Evolutionary conservation across 2,329 filamentous ascomycete species (phyloP).

Genomic region (Arthrobotrys sinensis): DNA sequence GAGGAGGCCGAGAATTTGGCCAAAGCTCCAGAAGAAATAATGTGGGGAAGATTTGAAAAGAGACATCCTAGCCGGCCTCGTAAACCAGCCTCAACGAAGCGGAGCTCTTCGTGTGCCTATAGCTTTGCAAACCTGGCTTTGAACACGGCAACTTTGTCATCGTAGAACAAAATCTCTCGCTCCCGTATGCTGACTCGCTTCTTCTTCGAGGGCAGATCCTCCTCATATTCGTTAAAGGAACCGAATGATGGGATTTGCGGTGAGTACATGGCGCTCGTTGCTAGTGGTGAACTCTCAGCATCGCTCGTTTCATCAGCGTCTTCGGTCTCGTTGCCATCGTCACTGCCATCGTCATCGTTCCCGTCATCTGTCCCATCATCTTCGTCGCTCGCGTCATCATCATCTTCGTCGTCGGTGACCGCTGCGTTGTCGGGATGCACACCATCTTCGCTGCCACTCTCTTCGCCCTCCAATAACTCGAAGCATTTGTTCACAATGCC

Average conservation of each 20-base stretch:
- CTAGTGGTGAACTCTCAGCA: slow-evolving; percentile 26
- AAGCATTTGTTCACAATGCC: slow-evolving; percentile 84
- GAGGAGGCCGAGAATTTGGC: neutral
- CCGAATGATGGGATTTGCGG: slow-evolving; percentile 70
- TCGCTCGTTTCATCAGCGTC: slow-evolving; percentile 64
- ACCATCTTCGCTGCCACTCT: slow-evolving; percentile 64
- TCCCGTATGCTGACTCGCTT: slow-evolving; percentile 73
- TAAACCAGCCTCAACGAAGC: too few species aligned
- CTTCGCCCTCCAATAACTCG: slow-evolving; percentile 79
- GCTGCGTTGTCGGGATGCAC: slow-evolving; percentile 65
- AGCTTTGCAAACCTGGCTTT: slow-evolving; percentile 73
- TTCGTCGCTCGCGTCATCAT: slow-evolving; percentile 70
- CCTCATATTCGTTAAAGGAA: slow-evolving; percentile 70
- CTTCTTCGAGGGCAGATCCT: slow-evolving; percentile 66
- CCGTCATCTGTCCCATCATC: slow-evolving; percentile 68
- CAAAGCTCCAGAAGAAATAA: slow-evolving; percentile 9
- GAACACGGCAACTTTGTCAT: slow-evolving; percentile 86
- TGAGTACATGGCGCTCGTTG: slow-evolving; percentile 63
- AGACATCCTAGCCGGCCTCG: too few species aligned
- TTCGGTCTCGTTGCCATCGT: slow-evolving; percentile 66
- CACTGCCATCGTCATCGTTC: slow-evolving; percentile 64
- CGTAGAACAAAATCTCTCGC: slow-evolving; percentile 85
- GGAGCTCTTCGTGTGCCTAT: neutral
- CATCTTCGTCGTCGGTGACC: slow-evolving; percentile 70
- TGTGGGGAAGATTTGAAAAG: neutral